These are phyloP conservation scores for Neoboletus magnificus DNA, from an alignment of 768 basidiomycete species.

Conservation along the genomic window DNA sequence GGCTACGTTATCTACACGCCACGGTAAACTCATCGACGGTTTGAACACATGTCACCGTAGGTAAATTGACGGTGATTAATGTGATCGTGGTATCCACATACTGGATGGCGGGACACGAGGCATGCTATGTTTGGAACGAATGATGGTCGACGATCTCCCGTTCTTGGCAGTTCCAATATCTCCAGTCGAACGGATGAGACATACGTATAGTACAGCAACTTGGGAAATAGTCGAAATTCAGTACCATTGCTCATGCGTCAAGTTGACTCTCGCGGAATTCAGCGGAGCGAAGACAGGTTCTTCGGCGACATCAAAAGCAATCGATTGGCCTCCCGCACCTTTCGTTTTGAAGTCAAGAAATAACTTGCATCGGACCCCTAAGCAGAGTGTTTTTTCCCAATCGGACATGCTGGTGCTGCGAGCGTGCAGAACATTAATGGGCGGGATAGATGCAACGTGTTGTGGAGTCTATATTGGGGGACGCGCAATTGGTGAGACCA, in stretches of 20 bases:
- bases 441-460: background rate
- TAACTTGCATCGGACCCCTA: background rate
- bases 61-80: slow-evolving; percentile 12
- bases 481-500: background rate
- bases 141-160: slow-evolving; percentile 1
- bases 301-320: background rate
- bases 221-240: background rate
- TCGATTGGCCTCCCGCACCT: background rate
- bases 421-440: background rate
- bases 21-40: background rate
- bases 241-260: background rate
- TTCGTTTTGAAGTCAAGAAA: background rate
- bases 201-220: background rate
- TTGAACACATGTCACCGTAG: background rate
- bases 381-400: no score
- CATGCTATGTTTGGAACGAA: background rate
- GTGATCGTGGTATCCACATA: background rate
- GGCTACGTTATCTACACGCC: background rate
- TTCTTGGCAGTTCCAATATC: background rate
- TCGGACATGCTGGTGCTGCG: no score
- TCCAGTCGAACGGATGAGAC: background rate
- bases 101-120: slow-evolving; percentile 16
- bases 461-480: background rate
- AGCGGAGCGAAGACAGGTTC: background rate
- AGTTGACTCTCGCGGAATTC: background rate